phyloP scores from a whole-genome alignment of 108 stramenopile species.

The Seminavis robusta region DNA sequence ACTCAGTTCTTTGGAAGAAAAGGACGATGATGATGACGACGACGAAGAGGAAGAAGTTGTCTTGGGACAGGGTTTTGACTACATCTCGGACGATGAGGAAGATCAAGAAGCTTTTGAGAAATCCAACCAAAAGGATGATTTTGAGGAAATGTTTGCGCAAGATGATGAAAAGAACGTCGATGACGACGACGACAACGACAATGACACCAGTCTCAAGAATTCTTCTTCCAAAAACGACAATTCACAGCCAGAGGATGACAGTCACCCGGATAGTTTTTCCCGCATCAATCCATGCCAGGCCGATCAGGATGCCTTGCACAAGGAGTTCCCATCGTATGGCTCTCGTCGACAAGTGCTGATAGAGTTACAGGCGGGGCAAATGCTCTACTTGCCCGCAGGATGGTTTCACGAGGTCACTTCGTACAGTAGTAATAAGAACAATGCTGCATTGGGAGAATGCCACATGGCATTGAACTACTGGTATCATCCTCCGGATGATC shows the following conservation, averaged over 20 bases:
- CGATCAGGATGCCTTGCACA: background rate
- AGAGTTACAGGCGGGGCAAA: constrained; percentile 70
- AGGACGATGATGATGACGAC: constrained; percentile 30
- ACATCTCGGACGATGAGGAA: constrained; percentile 11
- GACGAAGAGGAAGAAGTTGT: constrained; percentile 37
- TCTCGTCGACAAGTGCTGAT: too few relatives aligned
- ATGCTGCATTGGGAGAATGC: constrained; percentile 7
- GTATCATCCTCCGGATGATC: constrained; percentile 91
- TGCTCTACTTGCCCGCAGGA: constrained; percentile 92
- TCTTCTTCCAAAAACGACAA: too few relatives aligned
- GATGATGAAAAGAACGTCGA: background rate
- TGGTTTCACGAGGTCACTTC: constrained; percentile 97
- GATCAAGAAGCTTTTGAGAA: constrained; percentile 20
- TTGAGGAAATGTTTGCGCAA: constrained; percentile 12
- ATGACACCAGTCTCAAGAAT: background rate
- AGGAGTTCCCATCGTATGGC: constrained; percentile 8
- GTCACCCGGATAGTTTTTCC: constrained; percentile 4
- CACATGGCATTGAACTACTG: constrained; percentile 96
- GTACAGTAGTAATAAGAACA: constrained; percentile 5
- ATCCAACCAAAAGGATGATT: constrained; percentile 17
- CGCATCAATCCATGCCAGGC: too few relatives aligned
- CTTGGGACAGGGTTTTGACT: constrained; percentile 38
- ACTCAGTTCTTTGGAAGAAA: background rate
- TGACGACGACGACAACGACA: constrained; percentile 8
- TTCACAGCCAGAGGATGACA: too few relatives aligned